Base-by-base conservation (phyloP, 1,284 basidiomycete species). In the Marasmius tenuissimus region DNA sequence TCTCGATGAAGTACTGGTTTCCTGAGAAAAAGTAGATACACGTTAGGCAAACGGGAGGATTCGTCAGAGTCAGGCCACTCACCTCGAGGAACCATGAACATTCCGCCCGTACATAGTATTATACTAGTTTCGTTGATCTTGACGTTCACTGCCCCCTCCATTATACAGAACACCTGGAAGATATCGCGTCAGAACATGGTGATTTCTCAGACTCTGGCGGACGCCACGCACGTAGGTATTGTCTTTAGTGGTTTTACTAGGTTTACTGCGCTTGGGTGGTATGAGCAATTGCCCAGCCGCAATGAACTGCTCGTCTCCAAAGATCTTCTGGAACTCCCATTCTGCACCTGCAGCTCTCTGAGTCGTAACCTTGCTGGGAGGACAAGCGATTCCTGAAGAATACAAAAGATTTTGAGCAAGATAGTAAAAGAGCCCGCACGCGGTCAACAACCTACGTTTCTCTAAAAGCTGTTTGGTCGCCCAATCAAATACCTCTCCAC, bases 261-360 rank as follows among this genome's bases (percentile, higher is more conserved):
- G 93, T 76, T 99, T 99, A 65, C 85, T 80, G 22, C 85, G 85
- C 1, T 85, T 81, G 0, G 90, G 85, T 4, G 94, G 93, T 45
- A 99, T 90, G 55, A 87, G 81, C 39, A 98, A 81, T 59, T 95
- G 85, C 0, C 97, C 97, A 16, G 94, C 90, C 0, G 96, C 96
- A 68, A 97, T 88, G 71, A 94, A 96, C 54, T 93, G 88, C 54
- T 87, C 91, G 66, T 98, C 95, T n/a, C 89, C 88, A 72, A 97
- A 97, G n/a, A 97, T 85, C 76, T 97, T 97, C 72, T 97, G 91
- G 73, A 96, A 99, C 34, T 79, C 80, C 85, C 96, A 99, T 22
- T 84, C 81, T 50, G 83, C 82, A 57, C 85, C 85, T 14, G 82
- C 83, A 3, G 86, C 81, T 16, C 83, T 76, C 58, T 78, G 79